Conservation (phyloP, 2,329 filamentous ascomycete genomes). For the Fusarium continuum region DNA sequence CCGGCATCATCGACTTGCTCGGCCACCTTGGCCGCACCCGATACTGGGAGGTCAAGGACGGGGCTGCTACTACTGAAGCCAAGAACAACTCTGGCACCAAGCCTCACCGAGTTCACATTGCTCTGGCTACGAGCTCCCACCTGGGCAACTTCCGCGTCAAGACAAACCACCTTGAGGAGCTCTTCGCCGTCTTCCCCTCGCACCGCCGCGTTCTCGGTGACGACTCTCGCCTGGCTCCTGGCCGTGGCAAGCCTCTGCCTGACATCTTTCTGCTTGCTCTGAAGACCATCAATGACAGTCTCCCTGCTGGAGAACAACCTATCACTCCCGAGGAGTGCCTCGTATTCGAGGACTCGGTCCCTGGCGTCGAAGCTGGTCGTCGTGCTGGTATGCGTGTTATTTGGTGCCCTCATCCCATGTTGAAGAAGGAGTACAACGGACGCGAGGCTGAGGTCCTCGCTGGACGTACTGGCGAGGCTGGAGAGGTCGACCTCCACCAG, state of each 20-base stretch:
- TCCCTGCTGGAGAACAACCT: constrained; percentile 68
- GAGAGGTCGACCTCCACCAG: constrained; percentile 62
- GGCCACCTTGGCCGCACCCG: constrained; percentile 63
- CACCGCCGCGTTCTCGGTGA: constrained; percentile 85
- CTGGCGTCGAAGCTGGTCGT: constrained; percentile 88
- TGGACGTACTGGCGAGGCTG: constrained; percentile 77
- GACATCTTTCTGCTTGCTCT: constrained; percentile 94
- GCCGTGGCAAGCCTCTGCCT: constrained; percentile 91
- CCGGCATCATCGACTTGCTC: constrained; percentile 79
- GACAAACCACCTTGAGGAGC: constrained; percentile 66
- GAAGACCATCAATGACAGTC: constrained; percentile 80
- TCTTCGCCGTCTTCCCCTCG: constrained; percentile 72
- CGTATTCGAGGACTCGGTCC: constrained; percentile 95
- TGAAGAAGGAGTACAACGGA: constrained; percentile 79
- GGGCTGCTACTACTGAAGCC: constrained; percentile 35
- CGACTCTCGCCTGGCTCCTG: constrained; percentile 77
- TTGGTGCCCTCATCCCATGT: constrained; percentile 86
- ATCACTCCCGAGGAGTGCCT: constrained; percentile 88
- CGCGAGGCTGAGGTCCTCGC: constrained; percentile 85
- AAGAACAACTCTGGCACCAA: constrained; percentile 22
- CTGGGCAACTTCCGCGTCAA: constrained; percentile 79
- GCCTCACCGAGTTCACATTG: constrained; percentile 72
- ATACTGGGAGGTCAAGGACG: constrained; percentile 56
- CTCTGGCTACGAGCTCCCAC: constrained; percentile 85
- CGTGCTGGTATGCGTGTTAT: constrained; percentile 94